Percentiles rank a stretch among this genome's conserved stretches.
Conservation (phyloP, 495 filamentous ascomycete species). For the Wilcoxina mikolae region DNA sequence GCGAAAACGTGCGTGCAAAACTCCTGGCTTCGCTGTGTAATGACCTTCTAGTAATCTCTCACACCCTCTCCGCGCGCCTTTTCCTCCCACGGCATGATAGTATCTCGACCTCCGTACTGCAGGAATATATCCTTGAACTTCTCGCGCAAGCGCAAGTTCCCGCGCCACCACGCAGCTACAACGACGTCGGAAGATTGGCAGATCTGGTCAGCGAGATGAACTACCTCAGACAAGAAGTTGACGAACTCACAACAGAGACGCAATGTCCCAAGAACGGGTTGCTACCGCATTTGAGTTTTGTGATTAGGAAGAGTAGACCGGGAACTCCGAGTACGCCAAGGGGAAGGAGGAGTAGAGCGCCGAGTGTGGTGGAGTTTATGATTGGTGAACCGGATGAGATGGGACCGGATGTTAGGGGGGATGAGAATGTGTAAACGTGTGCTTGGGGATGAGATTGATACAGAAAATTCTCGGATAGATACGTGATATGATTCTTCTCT, state of each 20-base stretch:
- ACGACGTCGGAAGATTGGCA: conserved; percentile 20
- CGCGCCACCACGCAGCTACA: conserved; percentile 11
- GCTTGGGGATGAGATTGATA: no score
- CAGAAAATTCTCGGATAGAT: no score
- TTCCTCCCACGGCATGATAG: conserved; percentile 27
- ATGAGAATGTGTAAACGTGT: no score
- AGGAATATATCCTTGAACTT: conserved; percentile 22
- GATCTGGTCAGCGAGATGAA: conserved; percentile 25
- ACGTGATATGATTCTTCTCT: no score
- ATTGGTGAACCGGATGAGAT: no score
- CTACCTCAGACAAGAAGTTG: conserved; percentile 21
- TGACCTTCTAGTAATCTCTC: conserved; percentile 26
- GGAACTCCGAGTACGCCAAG: neutral
- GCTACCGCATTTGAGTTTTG: conserved; percentile 22
- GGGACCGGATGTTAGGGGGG: no score
- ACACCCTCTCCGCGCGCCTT: conserved; percentile 24
- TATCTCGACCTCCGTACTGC: conserved; percentile 18
- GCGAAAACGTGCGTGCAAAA: conserved; percentile 17
- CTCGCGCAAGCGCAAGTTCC: neutral
- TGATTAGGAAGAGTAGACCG: conserved; percentile 11
- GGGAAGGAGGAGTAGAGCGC: neutral
- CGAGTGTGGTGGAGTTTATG: neutral
- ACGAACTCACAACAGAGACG: conserved; percentile 25
- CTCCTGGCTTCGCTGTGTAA: conserved; percentile 24
- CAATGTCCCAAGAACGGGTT: conserved; percentile 25